Evolutionary conservation across 2,329 filamentous ascomycete genomes (phyloP).

Genomic region (Aspergillus jensenii): DNA sequence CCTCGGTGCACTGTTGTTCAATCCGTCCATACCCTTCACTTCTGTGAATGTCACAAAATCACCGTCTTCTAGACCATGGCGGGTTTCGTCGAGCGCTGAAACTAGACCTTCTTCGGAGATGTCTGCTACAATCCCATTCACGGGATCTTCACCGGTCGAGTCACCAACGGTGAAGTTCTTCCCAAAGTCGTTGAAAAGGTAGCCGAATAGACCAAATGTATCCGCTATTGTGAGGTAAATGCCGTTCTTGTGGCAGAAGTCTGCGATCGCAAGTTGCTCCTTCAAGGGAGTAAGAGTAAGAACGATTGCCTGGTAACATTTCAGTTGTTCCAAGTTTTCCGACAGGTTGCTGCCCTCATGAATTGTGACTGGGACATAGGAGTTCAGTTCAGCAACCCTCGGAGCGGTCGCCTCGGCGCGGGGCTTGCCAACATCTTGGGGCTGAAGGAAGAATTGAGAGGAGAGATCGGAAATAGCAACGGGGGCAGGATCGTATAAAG

Average conservation of each 20-base stretch:
- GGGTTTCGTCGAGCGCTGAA: conserved; percentile 88
- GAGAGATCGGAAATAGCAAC: conserved; percentile 86
- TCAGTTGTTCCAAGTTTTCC: conserved; percentile 75
- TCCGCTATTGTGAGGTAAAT: conserved; percentile 88
- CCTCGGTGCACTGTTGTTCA: conserved; percentile 80
- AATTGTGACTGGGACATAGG: conserved; percentile 86
- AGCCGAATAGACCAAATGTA: conserved; percentile 90
- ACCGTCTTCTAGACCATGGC: conserved; percentile 93
- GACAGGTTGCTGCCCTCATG: conserved; percentile 66
- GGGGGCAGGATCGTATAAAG: conserved; percentile 84
- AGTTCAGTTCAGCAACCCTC: conserved; percentile 89
- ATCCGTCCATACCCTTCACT: conserved; percentile 82
- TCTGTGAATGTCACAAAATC: conserved; percentile 96
- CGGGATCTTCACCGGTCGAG: conserved; percentile 82
- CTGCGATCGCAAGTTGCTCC: conserved; percentile 78
- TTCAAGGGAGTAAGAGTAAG: conserved; percentile 80
- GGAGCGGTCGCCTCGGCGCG: conserved; percentile 84
- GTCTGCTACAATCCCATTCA: conserved; percentile 83
- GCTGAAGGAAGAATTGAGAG: conserved; percentile 92
- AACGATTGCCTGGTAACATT: conserved; percentile 90
- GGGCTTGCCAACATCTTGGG: conserved; percentile 86
- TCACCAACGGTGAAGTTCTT: conserved; percentile 90
- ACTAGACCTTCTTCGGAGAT: conserved; percentile 90
- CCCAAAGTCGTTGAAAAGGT: conserved; percentile 96
- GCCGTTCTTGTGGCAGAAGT: conserved; percentile 91